Conservation (phyloP, 768 basidiomycete species). For the Paxillus ammoniavirescens region DNA sequence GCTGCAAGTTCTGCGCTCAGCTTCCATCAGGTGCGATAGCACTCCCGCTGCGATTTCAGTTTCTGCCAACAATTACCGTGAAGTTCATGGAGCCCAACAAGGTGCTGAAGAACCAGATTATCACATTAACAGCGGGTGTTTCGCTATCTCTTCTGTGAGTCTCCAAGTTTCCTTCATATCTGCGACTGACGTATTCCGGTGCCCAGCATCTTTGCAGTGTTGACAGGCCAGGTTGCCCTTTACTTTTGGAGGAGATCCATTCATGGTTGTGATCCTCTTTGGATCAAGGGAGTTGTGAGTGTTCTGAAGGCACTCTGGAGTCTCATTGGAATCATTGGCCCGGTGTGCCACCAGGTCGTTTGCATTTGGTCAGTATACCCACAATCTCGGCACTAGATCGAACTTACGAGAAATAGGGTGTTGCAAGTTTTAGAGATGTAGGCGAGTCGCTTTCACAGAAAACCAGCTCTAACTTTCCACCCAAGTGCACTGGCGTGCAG, state of each 20-base stretch:
- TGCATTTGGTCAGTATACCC: conserved; percentile 19
- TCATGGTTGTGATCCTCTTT: conserved; percentile 16
- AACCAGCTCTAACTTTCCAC: not conserved
- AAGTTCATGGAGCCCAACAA: conserved; percentile 2
- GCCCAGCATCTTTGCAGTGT: conserved; percentile 16
- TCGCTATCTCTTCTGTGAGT: conserved; percentile 15
- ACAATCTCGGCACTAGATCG: not conserved
- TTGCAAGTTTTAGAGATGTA: conserved; percentile 17
- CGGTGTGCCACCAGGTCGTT: conserved; percentile 11
- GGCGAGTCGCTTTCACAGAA: not conserved
- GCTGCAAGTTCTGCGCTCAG: no score
- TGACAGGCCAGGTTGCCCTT: conserved; percentile 22
- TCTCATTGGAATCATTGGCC: not conserved
- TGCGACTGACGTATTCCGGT: not conserved
- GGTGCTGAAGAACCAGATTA: not conserved
- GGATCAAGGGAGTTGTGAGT: conserved; percentile 23
- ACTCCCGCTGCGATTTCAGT: no score
- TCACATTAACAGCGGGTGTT: conserved; percentile 10
- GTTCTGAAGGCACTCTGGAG: not conserved
- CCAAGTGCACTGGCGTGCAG: conserved; percentile 12
- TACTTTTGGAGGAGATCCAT: conserved; percentile 19
- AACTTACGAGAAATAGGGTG: conserved; percentile 13
- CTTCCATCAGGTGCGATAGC: no score
- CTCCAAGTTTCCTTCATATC: not conserved
- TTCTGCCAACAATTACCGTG: conserved; percentile 5